Base-by-base conservation (phyloP, 2,329 filamentous ascomycete species). In the Penicillium sp. region DNA sequence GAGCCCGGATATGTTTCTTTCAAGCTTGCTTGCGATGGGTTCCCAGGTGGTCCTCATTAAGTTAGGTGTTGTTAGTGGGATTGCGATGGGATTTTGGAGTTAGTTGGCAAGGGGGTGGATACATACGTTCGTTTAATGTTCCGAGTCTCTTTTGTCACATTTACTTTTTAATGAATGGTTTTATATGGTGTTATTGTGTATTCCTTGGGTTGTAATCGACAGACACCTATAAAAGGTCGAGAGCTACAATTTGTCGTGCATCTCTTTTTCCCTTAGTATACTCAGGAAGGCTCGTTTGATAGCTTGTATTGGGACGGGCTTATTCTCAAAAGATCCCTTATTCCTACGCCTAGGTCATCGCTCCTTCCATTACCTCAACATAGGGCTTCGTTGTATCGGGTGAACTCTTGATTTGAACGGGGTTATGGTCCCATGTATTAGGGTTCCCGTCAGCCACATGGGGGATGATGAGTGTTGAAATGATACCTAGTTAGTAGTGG, bases 1-100 rank as follows among this genome's bases (percentile, higher is more conserved):
- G 52, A 61, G 7, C 50, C 52, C 29, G 52, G 52, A 7, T 60
- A 39, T 33, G 45, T 61, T 36, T 60, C 57, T 29, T 54, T 61
- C 50, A 49, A 52, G 42, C 50, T 60, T 30, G 46, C 49, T 9
- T 59, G 58, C 29, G 35, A 27, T 4, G 55, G 28, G 16, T 53
- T 54, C 41, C 35, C 41, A n/a, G n/a, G n/a, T n/a, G n/a, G n/a
- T n/a, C 19, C 19, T 22, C 5, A 22, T 6, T 30, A 34, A 29
- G 31, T 28, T 25, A 31, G 18, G n/a, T 36, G 25, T 12, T 16
- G 29, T 27, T 18, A 14, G 19, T 22, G 22, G 19, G 14, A 10
- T 35, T 35, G 30, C 8, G 10, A 27, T 10, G n/a, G 29, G 36
- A 46, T 36, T 30, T 12, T 48, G 33, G 27, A 19, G 33, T 30